Evolutionary conservation across 768 basidiomycete genomes (phyloP), one percentile per base, ranked within the genome.

Genomic region (Ramaria sp.): DNA sequence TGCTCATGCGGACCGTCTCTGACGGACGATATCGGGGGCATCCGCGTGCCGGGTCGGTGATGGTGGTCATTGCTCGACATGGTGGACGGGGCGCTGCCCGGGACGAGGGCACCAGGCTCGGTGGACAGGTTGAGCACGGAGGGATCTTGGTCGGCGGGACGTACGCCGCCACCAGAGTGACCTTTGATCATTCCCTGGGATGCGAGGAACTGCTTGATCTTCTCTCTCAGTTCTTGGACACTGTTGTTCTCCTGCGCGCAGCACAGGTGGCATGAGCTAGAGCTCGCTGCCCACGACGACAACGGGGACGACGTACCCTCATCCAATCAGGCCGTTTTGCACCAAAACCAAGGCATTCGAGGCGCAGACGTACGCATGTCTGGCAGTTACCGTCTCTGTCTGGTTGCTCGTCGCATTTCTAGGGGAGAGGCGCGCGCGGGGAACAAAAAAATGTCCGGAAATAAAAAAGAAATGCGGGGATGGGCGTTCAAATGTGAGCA

Each of bases 151-250:
- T 82, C 82, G 34, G 71, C 62, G 20, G 71, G 67, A 42, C 82
- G 80, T 18, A 83, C 74, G 1, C 78, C 82, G 25, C 82, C 70
- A 54, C 83, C 83, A 18, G 88, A 84, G 62, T 89, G 87, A 27
- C 88, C 88, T 68, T 90, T 90, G 68, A 91, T 89, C 85, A 89
- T 87, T 47, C 88, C 88, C 65, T 89, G 85, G 0, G 85, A 78
- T 0, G 85, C 85, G 22, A 90, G 75, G 62, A 87, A 86, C 1
- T 70, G 68, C 70, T 89, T 90, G 63, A 88, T 89, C 69, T 81
- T 85, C 61, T 87, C 85, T 52, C 87, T 76, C 38, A 88, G 70
- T 57, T 78, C 77, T 34, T 76, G 63, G 3, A 88, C 85, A 57
- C 80, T 83, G 58, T 78, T 76, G 61, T 71, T 80, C 65, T 87